These are phyloP conservation scores for Gyrodon lividus DNA, from an alignment of 768 basidiomycete genomes.

Conservation along the genomic window DNA sequence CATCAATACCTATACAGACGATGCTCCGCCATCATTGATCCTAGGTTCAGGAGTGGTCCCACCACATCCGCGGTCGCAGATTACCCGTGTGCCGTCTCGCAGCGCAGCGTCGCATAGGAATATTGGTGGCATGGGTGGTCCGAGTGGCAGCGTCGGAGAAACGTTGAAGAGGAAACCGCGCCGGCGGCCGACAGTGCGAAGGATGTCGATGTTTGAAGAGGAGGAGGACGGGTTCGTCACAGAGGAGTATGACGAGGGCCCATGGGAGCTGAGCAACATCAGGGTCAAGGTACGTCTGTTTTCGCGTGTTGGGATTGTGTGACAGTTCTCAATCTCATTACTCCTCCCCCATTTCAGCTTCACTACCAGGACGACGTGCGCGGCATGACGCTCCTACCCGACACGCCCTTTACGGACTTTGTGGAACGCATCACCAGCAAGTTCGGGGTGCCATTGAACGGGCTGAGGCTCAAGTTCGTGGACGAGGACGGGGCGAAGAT, in stretches of 20 bases:
- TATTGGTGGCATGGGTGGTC: not conserved
- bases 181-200: slow-evolving; percentile 40
- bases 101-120: not conserved
- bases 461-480: slow-evolving; percentile 71
- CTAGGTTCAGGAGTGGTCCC: slow-evolving; percentile 18
- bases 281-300: slow-evolving; percentile 70
- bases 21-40: slow-evolving; percentile 20
- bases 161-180: slow-evolving; percentile 50
- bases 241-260: slow-evolving; percentile 66
- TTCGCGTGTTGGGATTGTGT: too few species aligned
- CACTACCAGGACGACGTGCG: slow-evolving; percentile 81
- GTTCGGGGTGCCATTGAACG: slow-evolving; percentile 57
- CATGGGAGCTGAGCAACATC: slow-evolving; percentile 70
- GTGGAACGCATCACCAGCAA: slow-evolving; percentile 71
- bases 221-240: slow-evolving; percentile 79
- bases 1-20: slow-evolving; percentile 56
- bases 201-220: slow-evolving; percentile 54
- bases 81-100: not conserved
- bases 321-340: too few species aligned
- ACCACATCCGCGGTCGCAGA: not conserved
- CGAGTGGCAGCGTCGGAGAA: slow-evolving; percentile 31
- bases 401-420: slow-evolving; percentile 69
- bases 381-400: slow-evolving; percentile 78
- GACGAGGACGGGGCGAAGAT: slow-evolving; percentile 89
- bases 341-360: slow-evolving; percentile 46